These are phyloP conservation scores for Blastobotrys persicus DNA, from an alignment of 1,139 yeast species.

Conservation along the genomic window DNA sequence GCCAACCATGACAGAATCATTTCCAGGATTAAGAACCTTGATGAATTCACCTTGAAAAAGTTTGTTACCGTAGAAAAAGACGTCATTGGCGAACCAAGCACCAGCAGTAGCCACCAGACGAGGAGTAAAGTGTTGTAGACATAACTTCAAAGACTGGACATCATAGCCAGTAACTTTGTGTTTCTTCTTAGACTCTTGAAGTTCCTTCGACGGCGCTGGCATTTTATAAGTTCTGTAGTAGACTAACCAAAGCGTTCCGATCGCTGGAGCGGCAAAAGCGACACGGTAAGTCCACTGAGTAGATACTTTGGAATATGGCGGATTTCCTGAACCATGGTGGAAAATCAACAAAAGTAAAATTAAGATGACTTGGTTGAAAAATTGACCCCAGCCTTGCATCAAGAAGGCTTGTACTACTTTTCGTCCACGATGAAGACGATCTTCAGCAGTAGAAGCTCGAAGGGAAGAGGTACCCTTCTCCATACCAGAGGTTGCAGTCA, in stretches of 20 bases:
- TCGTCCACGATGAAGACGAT: constrained; percentile 44
- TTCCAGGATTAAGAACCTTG: constrained; percentile 58
- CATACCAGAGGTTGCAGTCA: constrained; percentile 63
- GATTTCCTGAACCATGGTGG: constrained; percentile 52
- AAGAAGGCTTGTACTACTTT: constrained; percentile 41
- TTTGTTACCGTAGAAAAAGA: constrained; percentile 88
- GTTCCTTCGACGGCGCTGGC: constrained; percentile 36
- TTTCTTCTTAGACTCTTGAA: constrained; percentile 33
- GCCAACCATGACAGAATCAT: constrained; percentile 82
- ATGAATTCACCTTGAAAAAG: constrained; percentile 70
- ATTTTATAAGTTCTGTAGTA: constrained; percentile 41
- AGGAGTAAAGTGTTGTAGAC: constrained; percentile 66
- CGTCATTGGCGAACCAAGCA: constrained; percentile 94
- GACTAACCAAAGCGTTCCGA: constrained; percentile 41
- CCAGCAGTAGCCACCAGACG: constrained; percentile 96
- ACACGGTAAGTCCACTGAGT: constrained; percentile 42
- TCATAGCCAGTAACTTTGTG: constrained; percentile 40
- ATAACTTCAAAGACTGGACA: constrained; percentile 31
- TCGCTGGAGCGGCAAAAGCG: constrained; percentile 40
- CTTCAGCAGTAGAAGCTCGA: constrained; percentile 32
- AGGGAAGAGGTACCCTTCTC: constrained; percentile 35
- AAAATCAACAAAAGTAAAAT: constrained; percentile 38
- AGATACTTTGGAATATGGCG: constrained; percentile 34
- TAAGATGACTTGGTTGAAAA: constrained; percentile 41
- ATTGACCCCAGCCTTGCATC: constrained; percentile 47